A percentile compares a stretch with the other conserved stretches of the same genome.
Conservation (phyloP, 164 flowering plant species). For the Euptelea pleiosperma region DNA sequence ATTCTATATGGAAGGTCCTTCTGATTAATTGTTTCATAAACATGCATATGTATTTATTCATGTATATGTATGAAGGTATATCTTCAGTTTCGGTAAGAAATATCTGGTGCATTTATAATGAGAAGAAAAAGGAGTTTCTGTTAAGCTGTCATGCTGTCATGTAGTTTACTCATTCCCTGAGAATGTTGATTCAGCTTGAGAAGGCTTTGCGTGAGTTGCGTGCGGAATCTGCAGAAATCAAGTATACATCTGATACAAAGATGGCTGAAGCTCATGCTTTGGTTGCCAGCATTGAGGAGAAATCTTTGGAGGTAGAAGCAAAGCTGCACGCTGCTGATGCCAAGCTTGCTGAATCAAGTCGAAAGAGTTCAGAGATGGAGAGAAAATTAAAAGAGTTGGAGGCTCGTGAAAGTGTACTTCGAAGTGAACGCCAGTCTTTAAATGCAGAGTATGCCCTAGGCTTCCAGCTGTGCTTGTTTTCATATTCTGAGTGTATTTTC, state of each 20-base stretch:
- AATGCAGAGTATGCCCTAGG: slow-evolving; percentile 58
- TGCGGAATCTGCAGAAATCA: slow-evolving; percentile 51
- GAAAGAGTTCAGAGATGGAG: slow-evolving; percentile 66
- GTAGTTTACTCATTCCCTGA: background rate
- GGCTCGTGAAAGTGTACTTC: slow-evolving; percentile 61
- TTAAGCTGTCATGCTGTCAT: background rate
- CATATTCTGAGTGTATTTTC: background rate
- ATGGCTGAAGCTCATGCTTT: slow-evolving; percentile 60
- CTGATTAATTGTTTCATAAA: too few relatives aligned
- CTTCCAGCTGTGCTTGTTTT: background rate
- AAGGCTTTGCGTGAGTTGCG: slow-evolving; percentile 65
- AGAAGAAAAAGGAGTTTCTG: background rate
- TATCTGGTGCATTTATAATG: too few relatives aligned
- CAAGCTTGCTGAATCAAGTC: slow-evolving; percentile 77
- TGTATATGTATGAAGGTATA: background rate
- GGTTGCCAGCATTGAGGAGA: slow-evolving; percentile 47
- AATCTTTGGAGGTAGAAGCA: slow-evolving; percentile 59
- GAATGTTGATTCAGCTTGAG: slow-evolving; percentile 57
- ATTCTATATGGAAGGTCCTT: too few relatives aligned
- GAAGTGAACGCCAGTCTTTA: slow-evolving; percentile 58
- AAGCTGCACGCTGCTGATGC: slow-evolving; percentile 73
- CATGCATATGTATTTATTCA: background rate
- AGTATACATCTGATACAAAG: slow-evolving; percentile 48
- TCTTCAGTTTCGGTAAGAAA: background rate
- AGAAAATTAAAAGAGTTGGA: slow-evolving; percentile 72